These are phyloP conservation scores for Inonotus obliquus DNA, from an alignment of 1,284 basidiomycete genomes.

Conservation along the genomic window DNA sequence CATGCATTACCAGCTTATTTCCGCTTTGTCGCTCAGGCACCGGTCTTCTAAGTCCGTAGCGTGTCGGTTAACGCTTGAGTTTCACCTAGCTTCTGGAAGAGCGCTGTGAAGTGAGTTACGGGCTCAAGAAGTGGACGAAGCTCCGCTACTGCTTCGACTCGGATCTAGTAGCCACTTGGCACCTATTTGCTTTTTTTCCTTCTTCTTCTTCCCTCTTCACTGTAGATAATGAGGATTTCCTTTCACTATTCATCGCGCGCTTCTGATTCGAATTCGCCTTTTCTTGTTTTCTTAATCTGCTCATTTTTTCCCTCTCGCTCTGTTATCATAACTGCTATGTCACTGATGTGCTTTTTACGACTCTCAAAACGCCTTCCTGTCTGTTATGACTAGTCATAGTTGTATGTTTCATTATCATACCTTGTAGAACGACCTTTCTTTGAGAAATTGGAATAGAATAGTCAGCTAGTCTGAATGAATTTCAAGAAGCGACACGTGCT, in stretches of 20 bases:
- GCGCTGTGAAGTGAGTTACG: not conserved
- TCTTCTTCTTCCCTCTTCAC: not conserved
- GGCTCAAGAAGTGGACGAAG: not conserved
- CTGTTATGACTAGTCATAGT: not conserved
- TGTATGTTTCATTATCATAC: not conserved
- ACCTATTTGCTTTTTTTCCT: not conserved
- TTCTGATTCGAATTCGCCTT: no score
- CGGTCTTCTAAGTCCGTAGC: not conserved
- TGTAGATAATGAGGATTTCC: not conserved
- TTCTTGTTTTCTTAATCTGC: not conserved
- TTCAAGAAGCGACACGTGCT: no score
- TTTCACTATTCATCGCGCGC: not conserved
- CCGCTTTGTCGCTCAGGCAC: constrained; percentile 5
- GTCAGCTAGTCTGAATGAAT: not conserved
- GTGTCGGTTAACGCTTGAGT: not conserved
- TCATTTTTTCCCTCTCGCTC: not conserved
- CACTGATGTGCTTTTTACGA: not conserved
- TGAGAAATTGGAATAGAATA: not conserved
- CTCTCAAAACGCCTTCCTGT: not conserved
- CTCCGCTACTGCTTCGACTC: no score
- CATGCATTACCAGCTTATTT: constrained; percentile 15
- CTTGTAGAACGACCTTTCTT: not conserved
- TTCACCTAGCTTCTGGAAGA: not conserved
- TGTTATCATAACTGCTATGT: not conserved
- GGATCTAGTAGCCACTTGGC: not conserved